phyloP scores from a whole-genome alignment of 2,329 filamentous ascomycete species.

The Diaporthe nobilis region DNA sequence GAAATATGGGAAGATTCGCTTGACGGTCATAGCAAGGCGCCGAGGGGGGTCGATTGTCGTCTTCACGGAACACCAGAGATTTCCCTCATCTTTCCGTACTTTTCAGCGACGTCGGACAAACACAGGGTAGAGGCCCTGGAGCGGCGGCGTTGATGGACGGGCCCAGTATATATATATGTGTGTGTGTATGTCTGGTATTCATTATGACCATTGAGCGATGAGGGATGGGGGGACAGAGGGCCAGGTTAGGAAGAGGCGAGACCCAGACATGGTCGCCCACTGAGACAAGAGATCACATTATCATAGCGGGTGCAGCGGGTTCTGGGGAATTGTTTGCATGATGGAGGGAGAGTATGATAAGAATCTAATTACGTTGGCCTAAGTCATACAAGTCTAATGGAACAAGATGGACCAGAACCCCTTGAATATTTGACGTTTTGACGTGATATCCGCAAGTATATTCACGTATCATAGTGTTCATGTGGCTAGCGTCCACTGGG shows the following conservation, averaged over 20 bases:
- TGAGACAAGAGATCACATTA: constrained; percentile 3
- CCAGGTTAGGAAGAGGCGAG: neutral
- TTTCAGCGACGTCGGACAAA: neutral
- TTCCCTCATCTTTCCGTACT: neutral
- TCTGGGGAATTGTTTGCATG: neutral
- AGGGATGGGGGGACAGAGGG: neutral
- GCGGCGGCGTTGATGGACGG: neutral
- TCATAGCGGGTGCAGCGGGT: neutral
- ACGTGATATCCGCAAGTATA: neutral
- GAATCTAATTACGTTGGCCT: constrained; percentile 13
- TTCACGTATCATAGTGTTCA: neutral
- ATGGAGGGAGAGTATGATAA: neutral
- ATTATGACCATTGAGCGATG: constrained; percentile 19
- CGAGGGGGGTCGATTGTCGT: constrained; percentile 1
- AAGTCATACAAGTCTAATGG: neutral
- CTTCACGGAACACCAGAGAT: neutral
- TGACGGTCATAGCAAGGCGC: constrained; percentile 29
- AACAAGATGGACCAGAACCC: neutral
- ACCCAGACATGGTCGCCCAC: neutral
- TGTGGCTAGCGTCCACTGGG: neutral
- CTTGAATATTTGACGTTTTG: neutral
- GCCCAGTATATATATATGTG: neutral
- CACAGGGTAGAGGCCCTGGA: neutral
- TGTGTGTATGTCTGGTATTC: neutral
- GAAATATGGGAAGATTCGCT: neutral